Evolutionary conservation across 805 yeast genomes (phyloP).

Genomic region (Pichia paraexigua): DNA sequence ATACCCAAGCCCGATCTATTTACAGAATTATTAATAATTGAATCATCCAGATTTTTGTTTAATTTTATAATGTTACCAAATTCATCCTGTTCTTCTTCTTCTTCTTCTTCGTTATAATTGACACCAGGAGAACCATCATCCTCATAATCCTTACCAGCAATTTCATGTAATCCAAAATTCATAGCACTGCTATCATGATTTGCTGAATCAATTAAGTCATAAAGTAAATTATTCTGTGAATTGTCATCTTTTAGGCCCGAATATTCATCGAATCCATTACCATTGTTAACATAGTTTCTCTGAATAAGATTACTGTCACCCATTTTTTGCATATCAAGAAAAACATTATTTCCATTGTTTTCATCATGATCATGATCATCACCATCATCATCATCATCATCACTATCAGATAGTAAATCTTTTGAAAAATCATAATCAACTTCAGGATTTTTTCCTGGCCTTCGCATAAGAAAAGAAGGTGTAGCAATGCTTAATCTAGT

Average conservation of each 20-base stretch:
- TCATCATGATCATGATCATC: conserved; percentile 12
- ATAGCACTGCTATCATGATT: not conserved
- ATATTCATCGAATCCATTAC: not conserved
- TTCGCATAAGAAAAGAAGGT: conserved; percentile 16
- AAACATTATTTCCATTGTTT: conserved; percentile 12
- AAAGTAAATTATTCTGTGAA: not conserved
- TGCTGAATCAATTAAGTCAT: not conserved
- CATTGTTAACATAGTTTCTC: not conserved
- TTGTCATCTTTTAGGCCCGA: not conserved
- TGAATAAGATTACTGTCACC: not conserved
- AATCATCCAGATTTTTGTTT: not conserved
- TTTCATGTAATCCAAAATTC: not conserved
- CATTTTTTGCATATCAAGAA: conserved; percentile 1
- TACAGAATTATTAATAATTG: not conserved
- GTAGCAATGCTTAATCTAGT: conserved; percentile 11
- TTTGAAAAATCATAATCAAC: conserved; percentile 7
- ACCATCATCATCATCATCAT: not conserved
- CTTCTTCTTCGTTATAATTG: conserved; percentile 17
- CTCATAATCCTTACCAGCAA: too few species aligned
- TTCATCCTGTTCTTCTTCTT: conserved; percentile 4
- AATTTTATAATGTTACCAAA: not conserved
- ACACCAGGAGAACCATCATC: conserved; percentile 17
- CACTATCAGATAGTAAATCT: conserved; percentile 26
- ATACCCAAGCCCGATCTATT: not conserved
- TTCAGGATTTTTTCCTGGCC: conserved; percentile 7